phyloP scores from a whole-genome alignment of 192 early-diverging fungal species.

The Backusella westeae region DNA sequence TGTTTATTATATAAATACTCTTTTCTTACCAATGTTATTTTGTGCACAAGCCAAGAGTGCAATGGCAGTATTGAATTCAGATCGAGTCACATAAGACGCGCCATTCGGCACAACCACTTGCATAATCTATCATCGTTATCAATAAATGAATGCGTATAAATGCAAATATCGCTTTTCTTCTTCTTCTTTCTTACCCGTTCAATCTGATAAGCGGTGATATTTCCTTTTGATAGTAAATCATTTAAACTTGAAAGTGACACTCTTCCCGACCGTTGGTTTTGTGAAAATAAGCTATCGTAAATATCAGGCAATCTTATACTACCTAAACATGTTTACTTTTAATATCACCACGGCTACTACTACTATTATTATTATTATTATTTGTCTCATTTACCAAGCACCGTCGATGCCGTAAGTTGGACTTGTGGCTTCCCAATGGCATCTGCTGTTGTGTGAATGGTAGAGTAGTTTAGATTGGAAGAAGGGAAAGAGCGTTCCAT shows the following conservation, averaged over 20 bases:
- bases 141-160: too few relatives aligned
- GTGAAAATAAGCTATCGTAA: slow-evolving; percentile 43
- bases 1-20: not conserved
- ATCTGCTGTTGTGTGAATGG: not conserved
- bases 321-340: slow-evolving; percentile 16
- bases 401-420: not conserved
- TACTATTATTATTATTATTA: too few relatives aligned
- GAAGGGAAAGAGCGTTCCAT: slow-evolving; percentile 21
- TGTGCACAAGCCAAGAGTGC: slow-evolving; percentile 71
- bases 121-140: slow-evolving; percentile 37
- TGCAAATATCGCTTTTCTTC: too few relatives aligned
- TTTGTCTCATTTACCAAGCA: not conserved
- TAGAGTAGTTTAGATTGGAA: slow-evolving; percentile 8
- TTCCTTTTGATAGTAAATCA: slow-evolving; percentile 40
- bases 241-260: slow-evolving; percentile 46
- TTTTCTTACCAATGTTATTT: slow-evolving; percentile 63
- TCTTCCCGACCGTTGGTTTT: slow-evolving; percentile 39
- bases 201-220: slow-evolving; percentile 38
- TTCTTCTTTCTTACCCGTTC: slow-evolving; percentile 40
- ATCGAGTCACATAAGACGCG: slow-evolving; percentile 50
- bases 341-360: too few relatives aligned
- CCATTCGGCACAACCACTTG: slow-evolving; percentile 48
- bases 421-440: not conserved
- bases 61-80: slow-evolving; percentile 71
- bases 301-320: slow-evolving; percentile 46